phyloP scores from a whole-genome alignment of 495 filamentous ascomycete genomes.

The Aspergillus cavernicola region DNA sequence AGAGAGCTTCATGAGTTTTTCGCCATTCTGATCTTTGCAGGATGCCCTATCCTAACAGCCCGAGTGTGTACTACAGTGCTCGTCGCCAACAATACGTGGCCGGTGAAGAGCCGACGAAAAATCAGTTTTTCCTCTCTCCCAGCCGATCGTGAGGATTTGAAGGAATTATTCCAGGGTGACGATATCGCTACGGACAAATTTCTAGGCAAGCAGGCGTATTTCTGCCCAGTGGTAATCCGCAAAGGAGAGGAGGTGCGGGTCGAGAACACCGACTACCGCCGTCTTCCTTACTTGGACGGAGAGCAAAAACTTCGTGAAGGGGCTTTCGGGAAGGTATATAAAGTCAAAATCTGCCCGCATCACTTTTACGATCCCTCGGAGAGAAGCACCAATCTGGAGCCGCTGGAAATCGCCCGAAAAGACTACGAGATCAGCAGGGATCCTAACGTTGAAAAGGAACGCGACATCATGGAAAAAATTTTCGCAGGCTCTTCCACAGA shows the following conservation, averaged over 20 bases:
- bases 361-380: too few species aligned
- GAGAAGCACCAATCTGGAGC: too few species aligned
- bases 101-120: background rate
- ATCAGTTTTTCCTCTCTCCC: background rate
- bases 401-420: too few species aligned
- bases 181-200: background rate
- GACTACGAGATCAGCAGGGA: too few species aligned
- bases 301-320: background rate
- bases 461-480: constrained; percentile 3
- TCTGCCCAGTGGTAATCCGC: background rate
- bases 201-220: constrained; percentile 3
- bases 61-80: background rate
- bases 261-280: background rate
- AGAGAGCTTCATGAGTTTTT: background rate
- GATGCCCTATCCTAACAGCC: background rate
- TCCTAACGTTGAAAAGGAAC: too few species aligned
- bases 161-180: background rate
- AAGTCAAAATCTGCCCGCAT: background rate
- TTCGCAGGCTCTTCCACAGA: background rate
- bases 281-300: constrained; percentile 1
- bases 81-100: background rate
- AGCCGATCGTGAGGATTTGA: background rate
- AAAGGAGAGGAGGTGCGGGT: background rate
- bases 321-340: background rate
- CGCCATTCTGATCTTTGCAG: background rate